Percentiles rank a stretch among this genome's conserved stretches.
Conservation (phyloP, 257 asterid species). For the Mitragyna speciosa region DNA sequence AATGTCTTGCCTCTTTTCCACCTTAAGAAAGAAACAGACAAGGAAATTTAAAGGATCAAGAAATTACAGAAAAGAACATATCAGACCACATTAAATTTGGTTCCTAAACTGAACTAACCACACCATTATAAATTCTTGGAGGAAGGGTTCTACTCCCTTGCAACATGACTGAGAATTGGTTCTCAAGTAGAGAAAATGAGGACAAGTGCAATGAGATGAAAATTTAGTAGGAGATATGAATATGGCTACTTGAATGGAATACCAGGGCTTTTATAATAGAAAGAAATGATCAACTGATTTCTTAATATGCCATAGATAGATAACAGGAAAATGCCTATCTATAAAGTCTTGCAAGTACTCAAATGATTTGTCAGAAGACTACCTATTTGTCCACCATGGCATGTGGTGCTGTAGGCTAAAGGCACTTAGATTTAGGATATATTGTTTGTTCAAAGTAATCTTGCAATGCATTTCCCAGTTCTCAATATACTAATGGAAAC, state of each 20-base stretch:
- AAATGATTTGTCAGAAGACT: conserved; percentile 1
- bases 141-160: conserved; percentile 46
- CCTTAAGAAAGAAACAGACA: conserved; percentile 21
- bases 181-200: background rate
- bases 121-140: conserved; percentile 33
- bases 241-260: background rate
- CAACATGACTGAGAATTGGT: conserved; percentile 24
- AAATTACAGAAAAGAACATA: too few relatives aligned
- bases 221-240: background rate
- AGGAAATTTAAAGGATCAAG: background rate
- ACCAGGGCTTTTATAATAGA: background rate
- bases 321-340: background rate
- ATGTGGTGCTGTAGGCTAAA: conserved; percentile 1
- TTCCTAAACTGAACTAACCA: conserved; percentile 15
- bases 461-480: too few relatives aligned
- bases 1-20: conserved; percentile 38
- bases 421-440: background rate
- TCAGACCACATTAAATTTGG: background rate
- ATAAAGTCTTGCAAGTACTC: background rate
- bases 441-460: background rate
- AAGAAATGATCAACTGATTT: background rate
- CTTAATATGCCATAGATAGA: background rate
- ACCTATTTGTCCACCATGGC: background rate
- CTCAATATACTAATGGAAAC: too few relatives aligned
- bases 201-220: background rate